A percentile compares a stretch with the other conserved stretches of the same genome.
Conservation (phyloP, 2,329 filamentous ascomycete species). For the Penicillium sp. region DNA sequence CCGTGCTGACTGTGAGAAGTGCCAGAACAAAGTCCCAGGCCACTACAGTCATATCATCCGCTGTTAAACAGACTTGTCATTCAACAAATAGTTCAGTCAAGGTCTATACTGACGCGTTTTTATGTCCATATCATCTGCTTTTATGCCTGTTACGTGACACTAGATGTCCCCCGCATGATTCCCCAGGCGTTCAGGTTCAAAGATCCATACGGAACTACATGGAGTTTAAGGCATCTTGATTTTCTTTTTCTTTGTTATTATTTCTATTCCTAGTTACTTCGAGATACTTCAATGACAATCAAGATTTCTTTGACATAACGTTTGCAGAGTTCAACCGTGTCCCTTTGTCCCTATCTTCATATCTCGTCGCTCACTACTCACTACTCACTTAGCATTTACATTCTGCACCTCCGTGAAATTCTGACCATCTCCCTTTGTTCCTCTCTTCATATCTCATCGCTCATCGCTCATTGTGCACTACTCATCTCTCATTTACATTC, state of each 20-base stretch:
- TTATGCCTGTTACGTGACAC: background rate
- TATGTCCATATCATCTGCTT: background rate
- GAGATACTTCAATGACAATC: background rate
- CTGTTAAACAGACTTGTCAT: background rate
- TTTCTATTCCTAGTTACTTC: background rate
- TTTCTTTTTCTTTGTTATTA: background rate
- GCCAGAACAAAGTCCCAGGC: constrained; percentile 69
- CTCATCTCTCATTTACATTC: background rate
- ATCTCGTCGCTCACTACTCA: background rate
- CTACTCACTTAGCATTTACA: background rate
- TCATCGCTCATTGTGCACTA: no score
- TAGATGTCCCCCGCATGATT: background rate
- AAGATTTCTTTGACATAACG: background rate
- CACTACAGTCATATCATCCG: constrained; percentile 76
- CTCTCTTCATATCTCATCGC: background rate
- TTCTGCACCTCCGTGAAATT: background rate
- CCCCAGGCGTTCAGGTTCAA: background rate
- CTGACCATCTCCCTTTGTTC: background rate
- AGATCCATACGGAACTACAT: background rate
- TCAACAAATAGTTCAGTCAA: background rate
- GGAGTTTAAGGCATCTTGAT: background rate
- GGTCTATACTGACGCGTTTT: background rate
- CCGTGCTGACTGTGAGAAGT: constrained; percentile 75
- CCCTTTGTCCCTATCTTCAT: background rate
- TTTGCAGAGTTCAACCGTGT: background rate